phyloP scores from a whole-genome alignment of 345 rosid genomes.

The Lagerstroemia speciosa region DNA sequence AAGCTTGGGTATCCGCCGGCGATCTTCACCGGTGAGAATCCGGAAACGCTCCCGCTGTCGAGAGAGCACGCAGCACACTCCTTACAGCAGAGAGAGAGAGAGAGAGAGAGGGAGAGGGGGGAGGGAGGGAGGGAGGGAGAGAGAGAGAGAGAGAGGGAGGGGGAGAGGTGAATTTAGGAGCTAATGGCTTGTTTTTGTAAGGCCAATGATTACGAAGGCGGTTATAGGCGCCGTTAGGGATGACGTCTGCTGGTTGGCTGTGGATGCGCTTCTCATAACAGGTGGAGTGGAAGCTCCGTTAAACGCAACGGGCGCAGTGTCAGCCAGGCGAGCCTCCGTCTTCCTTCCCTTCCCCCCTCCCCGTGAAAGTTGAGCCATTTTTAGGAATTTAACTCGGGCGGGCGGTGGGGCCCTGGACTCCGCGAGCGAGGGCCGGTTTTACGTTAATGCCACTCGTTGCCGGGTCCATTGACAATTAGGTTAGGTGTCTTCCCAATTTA shows the following conservation, averaged over 20 bases:
- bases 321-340: too few relatives aligned
- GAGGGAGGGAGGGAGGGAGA: neutral
- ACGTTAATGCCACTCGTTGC: too few relatives aligned
- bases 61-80: too few relatives aligned
- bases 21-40: slow-evolving; percentile 1
- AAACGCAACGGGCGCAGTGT: neutral
- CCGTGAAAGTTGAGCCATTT: neutral
- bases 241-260: neutral
- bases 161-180: too few relatives aligned
- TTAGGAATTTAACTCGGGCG: neutral
- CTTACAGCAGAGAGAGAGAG: neutral
- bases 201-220: slow-evolving; percentile 2
- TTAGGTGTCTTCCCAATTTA: too few relatives aligned
- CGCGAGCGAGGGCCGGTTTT: too few relatives aligned
- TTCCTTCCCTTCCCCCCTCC: neutral
- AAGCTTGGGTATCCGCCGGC: neutral
- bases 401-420: neutral
- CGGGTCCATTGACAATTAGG: too few relatives aligned
- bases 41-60: neutral
- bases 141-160: too few relatives aligned
- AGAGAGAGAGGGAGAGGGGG: neutral
- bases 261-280: neutral
- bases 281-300: neutral
- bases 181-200: too few relatives aligned
- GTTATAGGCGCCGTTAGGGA: slow-evolving; percentile 4